Evolutionary conservation across 83 land plant genomes (phyloP).

Genomic region (Diphasiastrum complanatum): DNA sequence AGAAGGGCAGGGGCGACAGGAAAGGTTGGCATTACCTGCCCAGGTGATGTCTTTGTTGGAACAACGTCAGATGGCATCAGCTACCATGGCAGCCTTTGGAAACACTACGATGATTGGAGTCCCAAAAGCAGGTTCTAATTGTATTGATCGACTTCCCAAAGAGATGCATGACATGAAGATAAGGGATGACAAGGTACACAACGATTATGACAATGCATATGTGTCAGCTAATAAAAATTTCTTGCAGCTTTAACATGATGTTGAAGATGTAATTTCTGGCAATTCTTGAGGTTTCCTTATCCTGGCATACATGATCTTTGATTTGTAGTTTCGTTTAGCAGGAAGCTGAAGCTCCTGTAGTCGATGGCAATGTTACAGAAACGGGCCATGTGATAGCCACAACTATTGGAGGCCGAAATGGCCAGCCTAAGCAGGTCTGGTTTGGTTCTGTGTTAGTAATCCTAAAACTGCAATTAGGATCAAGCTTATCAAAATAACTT

Average conservation of each 20-base stretch:
- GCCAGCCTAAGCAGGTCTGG: slow-evolving; percentile 1
- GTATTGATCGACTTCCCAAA: slow-evolving; percentile 15
- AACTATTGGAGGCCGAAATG: background rate
- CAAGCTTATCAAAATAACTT: background rate
- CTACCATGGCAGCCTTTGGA: background rate
- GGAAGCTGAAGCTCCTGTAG: background rate
- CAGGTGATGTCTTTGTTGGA: too few relatives aligned
- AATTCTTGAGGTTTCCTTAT: too few relatives aligned
- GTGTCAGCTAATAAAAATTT: too few relatives aligned
- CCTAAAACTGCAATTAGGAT: background rate
- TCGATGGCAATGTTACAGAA: slow-evolving; percentile 1
- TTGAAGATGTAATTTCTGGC: too few relatives aligned
- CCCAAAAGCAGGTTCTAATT: background rate
- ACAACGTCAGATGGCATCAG: slow-evolving; percentile 10
- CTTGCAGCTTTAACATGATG: too few relatives aligned
- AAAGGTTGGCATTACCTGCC: too few relatives aligned
- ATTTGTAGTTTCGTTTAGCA: background rate
- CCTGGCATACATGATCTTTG: too few relatives aligned
- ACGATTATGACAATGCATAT: background rate
- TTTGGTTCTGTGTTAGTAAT: background rate
- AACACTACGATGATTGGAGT: background rate
- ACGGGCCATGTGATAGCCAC: slow-evolving; percentile 1
- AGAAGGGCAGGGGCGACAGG: too few relatives aligned
- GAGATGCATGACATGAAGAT: slow-evolving; percentile 25
- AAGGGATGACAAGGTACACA: slow-evolving; percentile 10